Conservation (phyloP, 2,329 filamentous ascomycete genomes). For the Coleophoma eucalyptorum region DNA sequence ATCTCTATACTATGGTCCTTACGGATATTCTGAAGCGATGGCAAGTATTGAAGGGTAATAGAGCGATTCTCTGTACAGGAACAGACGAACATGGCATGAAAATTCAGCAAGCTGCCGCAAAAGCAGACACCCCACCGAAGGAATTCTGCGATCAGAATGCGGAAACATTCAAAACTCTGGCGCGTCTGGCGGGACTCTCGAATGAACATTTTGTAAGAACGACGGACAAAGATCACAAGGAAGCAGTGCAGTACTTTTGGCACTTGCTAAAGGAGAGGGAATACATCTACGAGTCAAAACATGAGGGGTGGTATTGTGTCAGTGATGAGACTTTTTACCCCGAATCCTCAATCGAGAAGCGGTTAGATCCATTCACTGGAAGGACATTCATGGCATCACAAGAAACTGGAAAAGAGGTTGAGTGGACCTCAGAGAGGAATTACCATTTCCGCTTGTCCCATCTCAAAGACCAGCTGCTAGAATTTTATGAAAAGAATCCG, state of each 20-base stretch:
- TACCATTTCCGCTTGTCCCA: constrained; percentile 92
- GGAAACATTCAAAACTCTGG: constrained; percentile 73
- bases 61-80: constrained; percentile 78
- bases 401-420: constrained; percentile 89
- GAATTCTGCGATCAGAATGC: constrained; percentile 87
- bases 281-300: constrained; percentile 79
- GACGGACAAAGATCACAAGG: constrained; percentile 76
- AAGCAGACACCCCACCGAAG: constrained; percentile 68
- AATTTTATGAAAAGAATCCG: constrained; percentile 76
- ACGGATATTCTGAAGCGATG: constrained; percentile 91
- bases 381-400: constrained; percentile 76
- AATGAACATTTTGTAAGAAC: constrained; percentile 92
- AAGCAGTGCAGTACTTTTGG: constrained; percentile 90
- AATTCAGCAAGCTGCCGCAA: constrained; percentile 80
- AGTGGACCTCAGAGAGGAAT: constrained; percentile 90
- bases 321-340: constrained; percentile 97
- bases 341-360: constrained; percentile 66
- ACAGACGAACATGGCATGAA: constrained; percentile 99
- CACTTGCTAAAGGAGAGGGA: constrained; percentile 69
- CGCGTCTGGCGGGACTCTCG: constrained; percentile 62
- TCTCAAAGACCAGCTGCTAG: constrained; percentile 72
- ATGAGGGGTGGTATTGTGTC: constrained; percentile 95
- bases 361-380: constrained; percentile 76
- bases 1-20: constrained; percentile 90
- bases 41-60: constrained; percentile 70